A percentile compares a stretch with the other conserved stretches of the same genome.
Conservation (phyloP, 768 basidiomycete species). For the Coprinopsis cinerea region DNA sequence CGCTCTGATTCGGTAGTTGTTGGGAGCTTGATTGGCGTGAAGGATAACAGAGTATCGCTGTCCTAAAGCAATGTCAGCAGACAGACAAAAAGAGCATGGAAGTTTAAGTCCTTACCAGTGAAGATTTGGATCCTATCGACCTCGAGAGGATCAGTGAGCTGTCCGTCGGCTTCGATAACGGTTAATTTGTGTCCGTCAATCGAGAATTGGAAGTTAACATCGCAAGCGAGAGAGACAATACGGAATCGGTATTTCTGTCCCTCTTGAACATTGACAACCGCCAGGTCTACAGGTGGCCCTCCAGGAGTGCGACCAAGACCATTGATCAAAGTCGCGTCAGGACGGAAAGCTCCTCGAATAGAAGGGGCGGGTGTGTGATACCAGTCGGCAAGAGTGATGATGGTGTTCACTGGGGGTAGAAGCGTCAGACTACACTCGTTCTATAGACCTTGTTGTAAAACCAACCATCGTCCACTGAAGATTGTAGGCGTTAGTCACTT, state of each 20-base stretch:
- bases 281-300: conserved; percentile 27
- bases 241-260: conserved; percentile 44
- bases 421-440: background rate
- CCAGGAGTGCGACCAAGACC: conserved; percentile 30
- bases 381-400: conserved; percentile 49
- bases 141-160: background rate
- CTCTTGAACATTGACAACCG: conserved; percentile 30
- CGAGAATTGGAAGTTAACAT: conserved; percentile 27
- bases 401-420: conserved; percentile 21
- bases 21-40: conserved; percentile 22
- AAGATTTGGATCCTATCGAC: conserved; percentile 13
- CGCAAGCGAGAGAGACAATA: conserved; percentile 37
- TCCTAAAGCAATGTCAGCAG: conserved; percentile 27
- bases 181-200: conserved; percentile 26
- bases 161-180: conserved; percentile 27
- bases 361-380: conserved; percentile 18
- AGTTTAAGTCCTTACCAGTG: conserved; percentile 23
- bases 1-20: conserved; percentile 28
- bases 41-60: conserved; percentile 40
- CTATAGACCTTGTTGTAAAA: background rate
- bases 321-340: conserved; percentile 31
- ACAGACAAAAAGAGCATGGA: conserved; percentile 23
- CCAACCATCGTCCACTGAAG: conserved; percentile 8
- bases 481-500: background rate
- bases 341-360: conserved; percentile 12